Evolutionary conservation across 2,329 filamentous ascomycete species (phyloP).

Genomic region (Capronia americana): DNA sequence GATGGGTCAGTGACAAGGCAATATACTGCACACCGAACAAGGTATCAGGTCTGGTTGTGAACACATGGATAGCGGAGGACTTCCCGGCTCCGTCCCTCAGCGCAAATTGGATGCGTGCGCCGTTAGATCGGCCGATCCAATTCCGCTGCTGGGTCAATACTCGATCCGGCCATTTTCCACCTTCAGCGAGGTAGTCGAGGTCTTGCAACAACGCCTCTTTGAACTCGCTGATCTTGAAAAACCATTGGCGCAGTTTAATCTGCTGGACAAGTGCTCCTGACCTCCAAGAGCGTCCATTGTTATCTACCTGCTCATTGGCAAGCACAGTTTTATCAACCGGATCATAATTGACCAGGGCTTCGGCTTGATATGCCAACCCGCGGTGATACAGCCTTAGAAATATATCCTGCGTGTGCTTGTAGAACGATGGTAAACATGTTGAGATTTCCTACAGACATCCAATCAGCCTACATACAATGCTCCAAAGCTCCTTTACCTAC

Average conservation of each 20-base stretch:
- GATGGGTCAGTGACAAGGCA: conserved; percentile 76
- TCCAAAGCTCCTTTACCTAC: conserved; percentile 59
- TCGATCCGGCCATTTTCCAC: conserved; percentile 78
- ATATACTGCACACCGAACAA: conserved; percentile 87
- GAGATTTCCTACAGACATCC: conserved; percentile 70
- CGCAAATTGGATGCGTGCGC: conserved; percentile 74
- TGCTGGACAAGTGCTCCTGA: conserved; percentile 88
- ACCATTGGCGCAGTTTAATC: conserved; percentile 91
- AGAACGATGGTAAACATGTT: conserved; percentile 84
- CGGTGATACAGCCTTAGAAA: conserved; percentile 78
- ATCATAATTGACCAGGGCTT: conserved; percentile 88
- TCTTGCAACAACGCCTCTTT: conserved; percentile 74
- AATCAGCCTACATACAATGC: conserved; percentile 41
- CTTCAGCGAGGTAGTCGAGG: conserved; percentile 68
- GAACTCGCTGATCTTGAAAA: conserved; percentile 81
- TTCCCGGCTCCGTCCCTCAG: conserved; percentile 49
- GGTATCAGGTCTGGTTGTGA: conserved; percentile 85
- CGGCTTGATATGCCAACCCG: conserved; percentile 80
- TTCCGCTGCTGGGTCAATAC: conserved; percentile 84
- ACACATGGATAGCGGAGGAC: conserved; percentile 63
- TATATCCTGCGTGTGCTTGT: conserved; percentile 86
- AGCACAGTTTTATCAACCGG: conserved; percentile 87
- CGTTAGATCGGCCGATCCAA: conserved; percentile 82
- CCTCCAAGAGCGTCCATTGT: conserved; percentile 83
- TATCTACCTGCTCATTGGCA: conserved; percentile 89